Base-by-base conservation (phyloP, 768 basidiomycete genomes). In the Auriscalpium microsporum region DNA sequence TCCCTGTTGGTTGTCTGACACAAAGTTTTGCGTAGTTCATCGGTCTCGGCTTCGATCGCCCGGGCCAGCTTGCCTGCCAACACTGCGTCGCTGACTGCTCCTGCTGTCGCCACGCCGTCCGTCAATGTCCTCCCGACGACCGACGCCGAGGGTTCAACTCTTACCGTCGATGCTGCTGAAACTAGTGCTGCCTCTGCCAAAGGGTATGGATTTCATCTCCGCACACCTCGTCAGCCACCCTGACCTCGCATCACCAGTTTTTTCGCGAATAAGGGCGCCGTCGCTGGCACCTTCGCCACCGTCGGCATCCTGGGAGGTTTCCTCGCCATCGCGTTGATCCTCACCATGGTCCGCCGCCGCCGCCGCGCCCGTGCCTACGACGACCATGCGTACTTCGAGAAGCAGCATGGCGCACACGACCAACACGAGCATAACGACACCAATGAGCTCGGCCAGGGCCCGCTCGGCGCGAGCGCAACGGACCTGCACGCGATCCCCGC, bases 281-380 rank as follows among this genome's bases (percentile, higher is more conserved):
- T 56, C 28, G 58, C 62, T n/a, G 67, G 62, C 33, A 57, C 65
- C 8, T 58, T 71, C 52, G 60, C 62, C 33, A 38, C 62, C n/a
- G 10, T 60, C 45, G 64, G 62, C 36, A 42, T 65, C 44, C 21
- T 64, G 14, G 47, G 55, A 5, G 47, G 48, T 21, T 48, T 67
- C 37, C 37, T 52, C 19, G 16, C n/a, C 23, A 6, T 52, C 4
- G 11, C 54, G 1, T 38, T 8, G 3, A 17, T 14, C 7, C 17
- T 53, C 8, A 19, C 23, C 10, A 0, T 51, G 4, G 0, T 45
- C 16, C 53, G 21, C 17, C 53, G 54, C 10, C 49, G 49, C 10
- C 59, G 59, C 38, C 34, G 14, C 16, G 17, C 47, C 5, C 13
- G 8, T 5, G 21, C 34, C 21, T 37, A 14, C 23, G 49, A 48